A percentile compares a stretch with the other conserved stretches of the same genome.
Evolutionary conservation across 352 stramenopile genomes (phyloP).

Genomic region (Pythium apleroticum): DNA sequence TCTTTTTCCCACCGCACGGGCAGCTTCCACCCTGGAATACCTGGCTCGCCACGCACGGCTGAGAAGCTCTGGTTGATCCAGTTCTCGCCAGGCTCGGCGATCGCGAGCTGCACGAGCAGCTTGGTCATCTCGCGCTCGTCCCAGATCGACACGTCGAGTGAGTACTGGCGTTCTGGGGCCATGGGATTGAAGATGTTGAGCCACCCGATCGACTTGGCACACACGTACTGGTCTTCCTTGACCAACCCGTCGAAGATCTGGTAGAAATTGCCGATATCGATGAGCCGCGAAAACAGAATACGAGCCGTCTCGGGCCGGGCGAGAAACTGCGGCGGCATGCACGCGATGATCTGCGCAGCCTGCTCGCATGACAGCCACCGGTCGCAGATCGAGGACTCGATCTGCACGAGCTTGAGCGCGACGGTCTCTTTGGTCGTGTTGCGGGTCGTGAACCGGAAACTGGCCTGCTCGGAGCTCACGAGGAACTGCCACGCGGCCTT

Average conservation of each 20-base stretch:
- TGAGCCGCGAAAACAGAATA: slow-evolving; percentile 72
- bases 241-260: slow-evolving; percentile 55
- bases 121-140: slow-evolving; percentile 84
- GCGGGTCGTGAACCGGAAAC: slow-evolving; percentile 40
- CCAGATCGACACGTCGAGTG: slow-evolving; percentile 61
- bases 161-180: slow-evolving; percentile 63
- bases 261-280: slow-evolving; percentile 70
- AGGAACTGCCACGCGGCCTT: slow-evolving; percentile 36
- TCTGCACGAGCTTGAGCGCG: slow-evolving; percentile 77
- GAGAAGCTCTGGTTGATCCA: slow-evolving; percentile 83
- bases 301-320: slow-evolving; percentile 65
- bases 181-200: slow-evolving; percentile 85
- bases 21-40: slow-evolving; percentile 79
- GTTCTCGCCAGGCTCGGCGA: slow-evolving; percentile 79
- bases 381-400: slow-evolving; percentile 75
- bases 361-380: slow-evolving; percentile 75
- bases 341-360: slow-evolving; percentile 67
- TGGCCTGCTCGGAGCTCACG: slow-evolving; percentile 36
- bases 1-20: slow-evolving; percentile 80
- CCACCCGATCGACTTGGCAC: slow-evolving; percentile 56
- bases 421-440: slow-evolving; percentile 65
- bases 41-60: slow-evolving; percentile 42
- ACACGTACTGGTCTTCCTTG: slow-evolving; percentile 47
- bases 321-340: slow-evolving; percentile 64
- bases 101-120: slow-evolving; percentile 74